Evolutionary conservation across 2,329 filamentous ascomycete genomes (phyloP), one percentile per base, ranked within the genome.

Genomic region (Cladophialophora chaetospira): DNA sequence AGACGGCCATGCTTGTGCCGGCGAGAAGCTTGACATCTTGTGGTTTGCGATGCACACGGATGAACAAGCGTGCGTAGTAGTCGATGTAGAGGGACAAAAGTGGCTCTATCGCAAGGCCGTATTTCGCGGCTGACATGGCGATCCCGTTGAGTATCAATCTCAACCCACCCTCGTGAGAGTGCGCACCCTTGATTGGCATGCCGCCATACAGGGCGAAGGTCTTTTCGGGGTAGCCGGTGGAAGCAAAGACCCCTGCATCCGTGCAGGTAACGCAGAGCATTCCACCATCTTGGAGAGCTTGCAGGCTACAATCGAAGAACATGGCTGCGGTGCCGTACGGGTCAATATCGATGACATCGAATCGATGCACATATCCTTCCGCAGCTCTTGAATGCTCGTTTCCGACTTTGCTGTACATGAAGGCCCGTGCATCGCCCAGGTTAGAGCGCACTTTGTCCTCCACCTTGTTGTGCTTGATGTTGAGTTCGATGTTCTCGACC

Each of bases 241-340:
- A 96, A 1, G 93, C 93, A 82, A 92, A 99, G 2, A 99, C 90
- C 8, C 89, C 91, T 8, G 93, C 92, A 72, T 99, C 94, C 0
- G 94, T 99, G 73, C 94, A 99, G 1, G 94, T 99, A 4, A 99
- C 88, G 70, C 92, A 97, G 3, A 99, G 81, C 35, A 99, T 79
- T 3, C 94, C 94, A 1, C 93, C 93, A 65, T 97, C 90, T 62
- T 88, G 85, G 5, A 97, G 82, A 1, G 89, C 85, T 73, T 97
- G 92, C 6, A 99, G 79, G 1, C 94, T 91, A 1, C 90, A 86
- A 70, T 99, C 94, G 52, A 99, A 82, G 72, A 99, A 99, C 1
- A 90, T 89, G 8, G 89, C 90, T 0, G 93, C 94, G 0, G 91
- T 95, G 38, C 94, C 94, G 67, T 99, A 99, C 0, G 94, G 94